Percentiles rank a stretch among this genome's conserved stretches.
Evolutionary conservation across 2,329 filamentous ascomycete genomes (phyloP).

Genomic region (Botrytis aclada): DNA sequence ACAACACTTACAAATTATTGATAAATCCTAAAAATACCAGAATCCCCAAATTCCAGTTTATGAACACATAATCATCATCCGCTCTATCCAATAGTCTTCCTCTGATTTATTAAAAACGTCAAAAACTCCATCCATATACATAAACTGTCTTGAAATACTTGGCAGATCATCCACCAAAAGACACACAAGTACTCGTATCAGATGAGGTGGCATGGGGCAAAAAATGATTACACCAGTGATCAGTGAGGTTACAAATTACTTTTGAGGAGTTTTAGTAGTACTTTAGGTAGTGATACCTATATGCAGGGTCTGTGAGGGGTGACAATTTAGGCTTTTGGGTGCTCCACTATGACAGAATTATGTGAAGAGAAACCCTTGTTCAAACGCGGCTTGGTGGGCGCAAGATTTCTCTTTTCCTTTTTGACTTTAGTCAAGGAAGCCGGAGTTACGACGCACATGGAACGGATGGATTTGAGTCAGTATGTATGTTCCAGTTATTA

Average conservation of each 20-base stretch:
- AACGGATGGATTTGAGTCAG: constrained; percentile 4
- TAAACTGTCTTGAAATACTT: not conserved
- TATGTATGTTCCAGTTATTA: constrained; percentile 6
- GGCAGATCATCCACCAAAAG: constrained; percentile 26
- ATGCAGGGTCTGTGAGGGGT: constrained; percentile 19
- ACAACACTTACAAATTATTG: not conserved
- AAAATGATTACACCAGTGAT: not conserved
- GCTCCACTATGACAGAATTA: constrained; percentile 17
- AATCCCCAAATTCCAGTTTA: not conserved
- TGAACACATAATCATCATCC: not conserved
- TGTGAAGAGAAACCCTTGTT: not conserved
- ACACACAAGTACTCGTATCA: constrained; percentile 26
- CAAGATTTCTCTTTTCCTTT: not conserved
- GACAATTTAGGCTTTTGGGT: constrained; percentile 1
- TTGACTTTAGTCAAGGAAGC: constrained; percentile 1
- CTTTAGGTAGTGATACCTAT: constrained; percentile 2
- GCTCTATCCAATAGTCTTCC: not conserved
- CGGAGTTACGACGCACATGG: constrained; percentile 7
- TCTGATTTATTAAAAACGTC: not conserved
- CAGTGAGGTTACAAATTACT: constrained; percentile 4
- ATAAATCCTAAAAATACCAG: not conserved
- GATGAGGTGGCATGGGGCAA: constrained; percentile 21
- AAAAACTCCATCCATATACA: not conserved
- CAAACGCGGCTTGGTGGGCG: constrained; percentile 15
- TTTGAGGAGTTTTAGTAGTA: not conserved